These are phyloP conservation scores for Phaffia tasmanica DNA, from an alignment of 768 basidiomycete species.

Conservation along the genomic window DNA sequence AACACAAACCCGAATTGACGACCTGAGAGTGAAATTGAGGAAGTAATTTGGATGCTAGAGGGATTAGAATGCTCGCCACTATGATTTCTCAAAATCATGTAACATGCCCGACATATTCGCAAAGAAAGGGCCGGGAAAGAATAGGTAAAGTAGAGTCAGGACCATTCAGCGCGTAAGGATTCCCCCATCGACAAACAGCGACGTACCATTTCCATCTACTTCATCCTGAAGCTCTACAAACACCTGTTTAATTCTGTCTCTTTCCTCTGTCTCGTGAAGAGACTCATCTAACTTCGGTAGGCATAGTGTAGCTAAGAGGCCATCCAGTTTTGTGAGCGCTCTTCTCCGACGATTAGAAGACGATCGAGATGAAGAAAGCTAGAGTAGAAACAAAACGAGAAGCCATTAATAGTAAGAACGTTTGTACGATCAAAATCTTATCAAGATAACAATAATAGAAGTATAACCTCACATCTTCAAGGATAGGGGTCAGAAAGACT, in stretches of 20 bases:
- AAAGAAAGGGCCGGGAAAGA: slow-evolving; percentile 42
- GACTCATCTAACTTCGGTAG: slow-evolving; percentile 26
- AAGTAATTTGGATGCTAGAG: neutral
- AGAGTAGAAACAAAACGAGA: slow-evolving; percentile 4
- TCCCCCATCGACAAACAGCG: neutral
- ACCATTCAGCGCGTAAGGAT: neutral
- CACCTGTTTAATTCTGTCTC: slow-evolving; percentile 44
- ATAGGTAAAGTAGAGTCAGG: slow-evolving; percentile 17
- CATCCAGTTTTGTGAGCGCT: slow-evolving; percentile 47
- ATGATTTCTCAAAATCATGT: slow-evolving; percentile 44
- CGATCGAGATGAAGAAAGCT: slow-evolving; percentile 58
- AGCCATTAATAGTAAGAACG: neutral
- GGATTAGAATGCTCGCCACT: slow-evolving; percentile 40
- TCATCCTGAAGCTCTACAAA: slow-evolving; percentile 62
- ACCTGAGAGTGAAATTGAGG: slow-evolving; percentile 9
- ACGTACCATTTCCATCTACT: slow-evolving; percentile 71
- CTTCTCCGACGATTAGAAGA: slow-evolving; percentile 46
- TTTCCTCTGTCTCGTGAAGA: slow-evolving; percentile 33
- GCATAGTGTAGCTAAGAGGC: slow-evolving; percentile 43
- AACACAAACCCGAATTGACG: slow-evolving; percentile 4
- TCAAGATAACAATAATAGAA: too few species aligned
- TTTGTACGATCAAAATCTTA: neutral
- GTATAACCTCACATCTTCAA: slow-evolving; percentile 10
- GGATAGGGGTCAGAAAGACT: slow-evolving; percentile 13
- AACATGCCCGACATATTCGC: slow-evolving; percentile 53